Conservation (phyloP, 306 rosid genomes). For the Carpinus fangiana region DNA sequence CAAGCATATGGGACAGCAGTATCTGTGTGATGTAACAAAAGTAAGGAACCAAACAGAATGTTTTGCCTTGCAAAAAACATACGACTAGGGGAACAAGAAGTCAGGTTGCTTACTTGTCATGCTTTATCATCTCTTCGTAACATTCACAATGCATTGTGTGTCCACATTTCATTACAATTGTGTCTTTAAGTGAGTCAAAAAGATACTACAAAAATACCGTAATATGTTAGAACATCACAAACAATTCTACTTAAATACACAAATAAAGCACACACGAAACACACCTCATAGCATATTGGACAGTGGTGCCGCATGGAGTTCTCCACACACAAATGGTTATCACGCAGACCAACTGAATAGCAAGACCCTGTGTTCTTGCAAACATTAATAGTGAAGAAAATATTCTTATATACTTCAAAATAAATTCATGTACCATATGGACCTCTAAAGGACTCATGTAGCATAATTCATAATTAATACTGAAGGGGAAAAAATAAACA, state of each 20-base stretch:
- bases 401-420: neutral
- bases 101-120: conserved; percentile 57
- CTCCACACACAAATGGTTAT: conserved; percentile 88
- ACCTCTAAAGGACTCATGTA: neutral
- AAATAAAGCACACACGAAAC: conserved; percentile 19
- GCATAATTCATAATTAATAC: too few relatives aligned
- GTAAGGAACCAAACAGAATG: conserved; percentile 13
- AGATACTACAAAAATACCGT: conserved; percentile 56
- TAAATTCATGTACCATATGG: neutral
- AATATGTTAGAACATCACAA: conserved; percentile 16
- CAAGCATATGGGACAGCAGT: conserved; percentile 91
- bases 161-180: conserved; percentile 88
- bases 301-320: conserved; percentile 98
- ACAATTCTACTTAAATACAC: too few relatives aligned
- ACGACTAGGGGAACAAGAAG: neutral
- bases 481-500: neutral
- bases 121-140: conserved; percentile 71
- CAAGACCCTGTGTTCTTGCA: conserved; percentile 69
- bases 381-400: neutral
- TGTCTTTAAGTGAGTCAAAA: conserved; percentile 80
- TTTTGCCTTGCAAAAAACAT: neutral
- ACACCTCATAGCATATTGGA: conserved; percentile 96
- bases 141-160: conserved; percentile 95
- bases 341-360: conserved; percentile 64
- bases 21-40: conserved; percentile 46